phyloP scores from a whole-genome alignment of 2,329 filamentous ascomycete genomes.

The Apiospora pterosperma region DNA sequence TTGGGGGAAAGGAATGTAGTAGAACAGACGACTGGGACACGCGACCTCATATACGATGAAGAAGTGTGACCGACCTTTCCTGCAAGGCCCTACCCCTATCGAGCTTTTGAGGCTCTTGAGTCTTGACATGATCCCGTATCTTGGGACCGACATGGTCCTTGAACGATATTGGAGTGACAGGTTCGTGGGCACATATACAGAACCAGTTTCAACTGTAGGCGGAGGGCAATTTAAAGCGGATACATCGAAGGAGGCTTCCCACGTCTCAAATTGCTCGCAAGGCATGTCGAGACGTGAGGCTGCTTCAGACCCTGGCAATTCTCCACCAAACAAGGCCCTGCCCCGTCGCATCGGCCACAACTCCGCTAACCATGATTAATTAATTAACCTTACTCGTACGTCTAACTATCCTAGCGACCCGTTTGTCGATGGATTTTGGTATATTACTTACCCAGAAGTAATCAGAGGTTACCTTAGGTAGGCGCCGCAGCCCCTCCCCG shows the following conservation, averaged over 20 bases:
- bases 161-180: background rate
- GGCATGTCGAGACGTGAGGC: background rate
- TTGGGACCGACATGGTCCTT: background rate
- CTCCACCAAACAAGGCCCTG: background rate
- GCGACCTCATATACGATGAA: background rate
- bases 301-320: background rate
- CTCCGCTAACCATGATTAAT: no score
- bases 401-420: no score
- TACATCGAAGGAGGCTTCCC: background rate
- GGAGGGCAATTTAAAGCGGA: background rate
- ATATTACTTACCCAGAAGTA: no score
- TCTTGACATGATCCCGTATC: no score
- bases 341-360: no score
- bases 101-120: no score
- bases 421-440: background rate
- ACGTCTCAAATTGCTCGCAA: background rate
- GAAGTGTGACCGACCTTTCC: no score
- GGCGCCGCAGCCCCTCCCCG: background rate
- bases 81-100: no score
- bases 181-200: background rate
- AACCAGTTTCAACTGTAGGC: background rate
- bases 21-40: background rate
- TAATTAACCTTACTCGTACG: background rate
- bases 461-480: no score
- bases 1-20: background rate